Conservation (phyloP, 176 grass and related monocot genomes). For the Hyparrhenia diplandra region DNA sequence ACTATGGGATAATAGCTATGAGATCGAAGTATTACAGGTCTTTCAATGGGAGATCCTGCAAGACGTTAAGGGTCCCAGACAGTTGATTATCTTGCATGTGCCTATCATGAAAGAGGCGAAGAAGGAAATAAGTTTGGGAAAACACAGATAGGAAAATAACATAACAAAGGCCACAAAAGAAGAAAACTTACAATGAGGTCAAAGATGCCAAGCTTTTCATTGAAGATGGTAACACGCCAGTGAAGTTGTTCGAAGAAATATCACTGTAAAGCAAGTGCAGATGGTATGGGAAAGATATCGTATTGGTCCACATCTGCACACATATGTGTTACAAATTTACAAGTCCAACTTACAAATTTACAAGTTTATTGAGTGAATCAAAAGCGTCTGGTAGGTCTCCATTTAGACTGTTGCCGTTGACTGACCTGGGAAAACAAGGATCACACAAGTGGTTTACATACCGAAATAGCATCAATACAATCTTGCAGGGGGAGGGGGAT, state of each 20-base stretch:
- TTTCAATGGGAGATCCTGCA: conserved; percentile 84
- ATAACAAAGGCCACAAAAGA: not conserved
- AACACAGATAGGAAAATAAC: not conserved
- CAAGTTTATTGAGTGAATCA: conserved; percentile 53
- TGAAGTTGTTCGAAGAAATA: conserved; percentile 86
- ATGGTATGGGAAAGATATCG: conserved; percentile 5
- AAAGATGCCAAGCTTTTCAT: conserved; percentile 78
- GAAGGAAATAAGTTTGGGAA: not conserved
- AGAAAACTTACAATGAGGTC: conserved; percentile 77
- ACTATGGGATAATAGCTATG: not conserved
- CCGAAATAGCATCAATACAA: not conserved
- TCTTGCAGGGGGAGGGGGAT: not conserved
- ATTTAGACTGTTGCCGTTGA: conserved; percentile 72
- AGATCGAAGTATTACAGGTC: conserved; percentile 57
- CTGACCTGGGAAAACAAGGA: conserved; percentile 55
- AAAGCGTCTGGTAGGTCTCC: conserved; percentile 88
- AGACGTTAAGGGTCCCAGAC: conserved; percentile 63
- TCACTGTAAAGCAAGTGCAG: conserved; percentile 43
- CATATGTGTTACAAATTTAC: conserved; percentile 52
- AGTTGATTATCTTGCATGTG: conserved; percentile 80
- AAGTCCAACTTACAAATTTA: conserved; percentile 88
- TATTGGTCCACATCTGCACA: not conserved
- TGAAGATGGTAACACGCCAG: conserved; percentile 63
- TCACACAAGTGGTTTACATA: not conserved
- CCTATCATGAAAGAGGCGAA: conserved; percentile 38